Base-by-base conservation (phyloP, 2,329 filamentous ascomycete species). In the Biscogniauxia mediterranea region DNA sequence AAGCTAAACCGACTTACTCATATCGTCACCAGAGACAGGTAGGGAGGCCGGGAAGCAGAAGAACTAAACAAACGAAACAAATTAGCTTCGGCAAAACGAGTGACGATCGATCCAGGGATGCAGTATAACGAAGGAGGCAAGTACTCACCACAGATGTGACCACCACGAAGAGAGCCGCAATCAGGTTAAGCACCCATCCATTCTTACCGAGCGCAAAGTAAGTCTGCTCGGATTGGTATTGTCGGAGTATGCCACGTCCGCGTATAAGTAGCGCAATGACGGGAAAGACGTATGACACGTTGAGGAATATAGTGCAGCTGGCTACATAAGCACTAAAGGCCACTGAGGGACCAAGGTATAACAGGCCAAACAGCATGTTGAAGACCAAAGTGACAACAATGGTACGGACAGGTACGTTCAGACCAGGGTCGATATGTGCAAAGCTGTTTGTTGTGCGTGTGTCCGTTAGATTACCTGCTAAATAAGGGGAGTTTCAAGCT, bases 311-410 rank as follows among this genome's bases (percentile, higher is more conserved):
- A 15, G 79, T 81, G 64, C 75, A 78, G 21, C 75, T 78, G 3
- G 79, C 76, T 0, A 79, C 74, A 61, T 81, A 80, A 6, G 80
- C 79, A 56, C 76, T 78, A 55, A 82, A 82, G 0, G 80, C 79
- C 11, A 80, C 79, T 15, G 74, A 74, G 0, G 78, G 79, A 0
- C 79, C 79, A 0, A 81, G 72, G 59, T 81, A 82, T 4, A 82
- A 70, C 1, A 81, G 73, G 1, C 79, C 80, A 52, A 82, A 80
- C 15, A 78, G 64, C 21, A 78, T 72, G 61, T 81, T 79, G 64
- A 81, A 78, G 4, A 74, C 64, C n/a, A 73, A 77, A n/a, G 76
- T 72, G 6, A 78, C 62, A 4, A 80, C 21, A 15, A 82, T 77
- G 1, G 78, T 72, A 26, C 73, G 73, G 1, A 79, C 71, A 1